A percentile compares a stretch with the other conserved stretches of the same genome.
phyloP scores from a whole-genome alignment of 352 stramenopile species.

The Globisporangium emineosum region DNA sequence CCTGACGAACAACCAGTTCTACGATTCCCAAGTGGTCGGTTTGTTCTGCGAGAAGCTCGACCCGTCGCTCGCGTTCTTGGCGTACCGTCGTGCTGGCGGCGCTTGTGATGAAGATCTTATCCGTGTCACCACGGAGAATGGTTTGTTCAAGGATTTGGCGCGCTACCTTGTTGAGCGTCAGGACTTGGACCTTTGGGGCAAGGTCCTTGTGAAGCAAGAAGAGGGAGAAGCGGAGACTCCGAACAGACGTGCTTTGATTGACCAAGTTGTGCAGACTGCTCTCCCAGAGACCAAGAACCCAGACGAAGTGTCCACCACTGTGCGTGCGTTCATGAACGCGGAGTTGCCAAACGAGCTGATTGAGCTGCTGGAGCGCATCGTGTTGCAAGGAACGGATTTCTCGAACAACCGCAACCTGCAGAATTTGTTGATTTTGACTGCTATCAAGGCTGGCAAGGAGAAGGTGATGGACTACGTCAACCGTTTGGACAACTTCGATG shows the following conservation, averaged over 20 bases:
- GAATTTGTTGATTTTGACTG: conserved; percentile 99
- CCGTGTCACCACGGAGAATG: conserved; percentile 98
- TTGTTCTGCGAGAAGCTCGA: conserved; percentile 99
- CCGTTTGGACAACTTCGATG: conserved; percentile 99
- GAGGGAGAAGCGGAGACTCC: conserved; percentile 91
- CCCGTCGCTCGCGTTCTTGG: conserved; percentile 98
- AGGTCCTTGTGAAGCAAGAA: conserved; percentile 92
- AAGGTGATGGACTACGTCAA: conserved; percentile 99
- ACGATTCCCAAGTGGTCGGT: conserved; percentile 98
- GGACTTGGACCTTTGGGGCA: conserved; percentile 98
- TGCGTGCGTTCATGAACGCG: conserved; percentile 99
- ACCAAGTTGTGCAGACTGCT: conserved; percentile 99
- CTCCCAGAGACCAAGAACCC: conserved; percentile 98
- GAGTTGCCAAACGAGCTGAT: conserved; percentile 99
- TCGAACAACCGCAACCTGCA: conserved; percentile 99
- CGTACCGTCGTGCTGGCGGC: conserved; percentile 98
- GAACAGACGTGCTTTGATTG: conserved; percentile 95
- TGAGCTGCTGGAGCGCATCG: conserved; percentile 98
- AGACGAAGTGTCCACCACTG: conserved; percentile 99
- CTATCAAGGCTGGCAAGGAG: conserved; percentile 97
- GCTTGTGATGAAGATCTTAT: conserved; percentile 99
- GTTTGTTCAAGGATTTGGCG: conserved; percentile 98
- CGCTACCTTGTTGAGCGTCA: conserved; percentile 99
- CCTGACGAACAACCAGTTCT: conserved; percentile 99
- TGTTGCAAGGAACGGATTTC: conserved; percentile 99